Evolutionary conservation across 352 stramenopile species (phyloP).

Genomic region (Pythium rishiriense): DNA sequence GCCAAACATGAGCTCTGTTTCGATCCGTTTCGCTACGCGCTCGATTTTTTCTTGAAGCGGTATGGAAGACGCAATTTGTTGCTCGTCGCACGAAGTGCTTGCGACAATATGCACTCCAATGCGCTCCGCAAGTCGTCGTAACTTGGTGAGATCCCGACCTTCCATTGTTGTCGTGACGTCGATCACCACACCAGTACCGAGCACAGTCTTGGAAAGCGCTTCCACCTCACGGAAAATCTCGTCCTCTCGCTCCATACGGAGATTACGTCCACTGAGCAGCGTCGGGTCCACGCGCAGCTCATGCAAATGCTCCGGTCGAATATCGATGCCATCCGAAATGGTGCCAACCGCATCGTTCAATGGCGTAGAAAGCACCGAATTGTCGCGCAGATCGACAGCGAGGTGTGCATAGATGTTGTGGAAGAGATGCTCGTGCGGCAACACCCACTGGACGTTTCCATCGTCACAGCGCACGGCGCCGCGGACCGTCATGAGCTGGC

Average conservation of each 20-base stretch:
- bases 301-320: conserved; percentile 56
- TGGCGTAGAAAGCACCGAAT: background rate
- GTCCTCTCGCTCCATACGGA: conserved; percentile 67
- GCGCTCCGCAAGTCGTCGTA: conserved; percentile 32
- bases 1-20: conserved; percentile 74
- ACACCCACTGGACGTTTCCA: conserved; percentile 35
- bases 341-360: conserved; percentile 2
- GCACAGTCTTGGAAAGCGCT: conserved; percentile 17
- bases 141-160: conserved; percentile 37
- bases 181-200: conserved; percentile 38
- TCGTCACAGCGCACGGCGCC: conserved; percentile 39
- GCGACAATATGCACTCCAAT: conserved; percentile 50
- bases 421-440: conserved; percentile 67
- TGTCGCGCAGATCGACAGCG: background rate
- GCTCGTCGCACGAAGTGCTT: conserved; percentile 53
- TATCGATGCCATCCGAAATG: conserved; percentile 9
- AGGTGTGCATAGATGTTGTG: conserved; percentile 37
- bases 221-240: conserved; percentile 76
- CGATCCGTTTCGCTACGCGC: conserved; percentile 48
- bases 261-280: conserved; percentile 42
- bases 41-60: conserved; percentile 40
- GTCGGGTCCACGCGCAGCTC: conserved; percentile 46
- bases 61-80: conserved; percentile 24
- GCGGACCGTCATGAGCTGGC: conserved; percentile 34
- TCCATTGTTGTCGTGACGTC: conserved; percentile 54